phyloP scores from a whole-genome alignment of 1,284 basidiomycete species.

The Paramarasmius palmivorus region DNA sequence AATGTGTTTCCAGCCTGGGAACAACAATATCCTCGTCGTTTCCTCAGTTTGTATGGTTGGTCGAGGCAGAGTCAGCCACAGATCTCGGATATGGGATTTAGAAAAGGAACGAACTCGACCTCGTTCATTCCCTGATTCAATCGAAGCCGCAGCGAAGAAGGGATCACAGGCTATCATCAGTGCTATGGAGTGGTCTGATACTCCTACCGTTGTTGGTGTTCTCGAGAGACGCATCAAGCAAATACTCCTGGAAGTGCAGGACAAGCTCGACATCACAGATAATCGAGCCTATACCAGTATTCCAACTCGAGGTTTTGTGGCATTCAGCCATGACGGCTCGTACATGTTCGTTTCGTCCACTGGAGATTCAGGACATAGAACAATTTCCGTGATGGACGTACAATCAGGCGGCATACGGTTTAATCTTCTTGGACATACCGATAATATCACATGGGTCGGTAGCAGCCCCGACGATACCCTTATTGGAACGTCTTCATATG shows the following conservation, averaged over 20 bases:
- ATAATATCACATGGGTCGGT: conserved; percentile 12
- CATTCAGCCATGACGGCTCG: conserved; percentile 13
- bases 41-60: too few relatives aligned
- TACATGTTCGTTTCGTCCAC: conserved; percentile 5
- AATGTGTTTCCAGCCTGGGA: conserved; percentile 11
- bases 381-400: conserved; percentile 13
- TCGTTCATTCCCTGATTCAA: background rate
- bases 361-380: background rate
- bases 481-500: conserved; percentile 15
- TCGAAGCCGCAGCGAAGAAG: background rate
- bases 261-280: conserved; percentile 2
- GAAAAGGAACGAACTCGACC: background rate
- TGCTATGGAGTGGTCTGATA: too few relatives aligned
- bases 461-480: conserved; percentile 13
- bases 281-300: background rate
- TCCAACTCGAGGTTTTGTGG: background rate
- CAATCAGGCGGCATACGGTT: conserved; percentile 6
- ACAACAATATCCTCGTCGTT: background rate
- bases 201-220: too few relatives aligned
- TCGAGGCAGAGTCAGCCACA: background rate
- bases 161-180: background rate
- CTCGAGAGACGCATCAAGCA: background rate
- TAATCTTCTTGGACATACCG: conserved; percentile 12
- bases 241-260: conserved; percentile 3
- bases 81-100: too few relatives aligned